Evolutionary conservation across 176 grass and related monocot species (phyloP).

Genomic region (Miscanthus lutarioriparius): DNA sequence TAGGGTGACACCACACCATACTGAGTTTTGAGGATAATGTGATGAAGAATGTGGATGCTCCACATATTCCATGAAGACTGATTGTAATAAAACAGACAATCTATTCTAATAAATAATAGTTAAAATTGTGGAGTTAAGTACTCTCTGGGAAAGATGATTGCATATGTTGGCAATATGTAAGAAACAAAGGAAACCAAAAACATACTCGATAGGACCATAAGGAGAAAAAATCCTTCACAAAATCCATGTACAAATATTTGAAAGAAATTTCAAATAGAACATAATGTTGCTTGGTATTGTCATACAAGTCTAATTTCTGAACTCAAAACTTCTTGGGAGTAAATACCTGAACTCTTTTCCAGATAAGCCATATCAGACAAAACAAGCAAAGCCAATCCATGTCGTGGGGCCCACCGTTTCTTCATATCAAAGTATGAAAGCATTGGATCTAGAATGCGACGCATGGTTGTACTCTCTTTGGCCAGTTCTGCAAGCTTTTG

Average conservation of each 20-base stretch:
- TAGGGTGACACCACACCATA: not conserved
- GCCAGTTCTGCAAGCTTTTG: conserved; percentile 89
- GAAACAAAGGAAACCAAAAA: conserved; percentile 18
- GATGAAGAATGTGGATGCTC: not conserved
- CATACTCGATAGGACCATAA: not conserved
- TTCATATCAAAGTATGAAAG: conserved; percentile 76
- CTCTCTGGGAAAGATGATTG: not conserved
- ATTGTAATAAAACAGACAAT: conserved; percentile 21
- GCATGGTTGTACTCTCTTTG: conserved; percentile 90
- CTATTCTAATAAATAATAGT: not conserved
- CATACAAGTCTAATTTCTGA: not conserved
- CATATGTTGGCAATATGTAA: not conserved
- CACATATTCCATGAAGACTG: not conserved
- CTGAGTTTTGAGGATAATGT: not conserved
- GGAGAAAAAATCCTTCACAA: not conserved
- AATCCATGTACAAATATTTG: not conserved
- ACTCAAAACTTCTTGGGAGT: not conserved
- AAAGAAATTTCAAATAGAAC: not conserved
- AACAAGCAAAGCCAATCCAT: conserved; percentile 80
- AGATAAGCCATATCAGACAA: conserved; percentile 83
- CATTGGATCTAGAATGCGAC: conserved; percentile 83
- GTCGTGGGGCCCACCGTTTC: conserved; percentile 70
- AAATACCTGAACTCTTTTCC: conserved; percentile 78
- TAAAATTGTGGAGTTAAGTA: not conserved
- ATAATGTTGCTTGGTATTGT: not conserved